Conservation (phyloP, 2,329 filamentous ascomycete genomes). For the Diaporthe ampelina region DNA sequence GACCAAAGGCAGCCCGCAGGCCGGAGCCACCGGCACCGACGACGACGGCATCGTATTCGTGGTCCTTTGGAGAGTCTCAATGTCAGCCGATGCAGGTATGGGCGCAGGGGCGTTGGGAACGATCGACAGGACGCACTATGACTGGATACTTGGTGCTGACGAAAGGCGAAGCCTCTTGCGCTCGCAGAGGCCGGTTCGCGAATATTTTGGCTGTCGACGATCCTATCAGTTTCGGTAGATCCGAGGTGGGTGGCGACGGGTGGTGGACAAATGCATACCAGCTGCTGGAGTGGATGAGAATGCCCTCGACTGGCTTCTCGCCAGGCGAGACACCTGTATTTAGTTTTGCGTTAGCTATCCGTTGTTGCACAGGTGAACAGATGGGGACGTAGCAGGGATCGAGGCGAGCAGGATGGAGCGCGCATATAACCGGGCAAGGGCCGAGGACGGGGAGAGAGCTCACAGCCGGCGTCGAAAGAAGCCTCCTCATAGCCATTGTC, state of each 20-base stretch:
- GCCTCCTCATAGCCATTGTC: conserved; percentile 74
- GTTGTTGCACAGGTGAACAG: conserved; percentile 4
- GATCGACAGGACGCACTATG: conserved; percentile 74
- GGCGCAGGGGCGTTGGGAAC: conserved; percentile 26
- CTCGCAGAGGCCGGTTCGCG: conserved; percentile 86
- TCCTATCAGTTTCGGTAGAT: conserved; percentile 35
- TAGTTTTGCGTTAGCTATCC: conserved; percentile 45
- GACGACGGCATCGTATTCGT: conserved; percentile 98
- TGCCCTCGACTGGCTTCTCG: conserved; percentile 76
- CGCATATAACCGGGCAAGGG: conserved; percentile 21
- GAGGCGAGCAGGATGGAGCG: conserved; percentile 23
- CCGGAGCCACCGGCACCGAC: conserved; percentile 88
- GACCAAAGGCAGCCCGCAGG: conserved; percentile 86
- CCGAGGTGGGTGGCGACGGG: not conserved
- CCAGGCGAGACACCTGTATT: conserved; percentile 72
- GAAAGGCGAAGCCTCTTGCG: conserved; percentile 91
- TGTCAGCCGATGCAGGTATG: conserved; percentile 40
- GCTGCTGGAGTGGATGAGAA: conserved; percentile 91
- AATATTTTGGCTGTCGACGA: conserved; percentile 80
- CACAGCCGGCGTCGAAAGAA: conserved; percentile 69
- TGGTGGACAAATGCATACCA: conserved; percentile 66
- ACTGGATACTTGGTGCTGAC: conserved; percentile 93
- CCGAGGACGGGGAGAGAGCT: conserved; percentile 50
- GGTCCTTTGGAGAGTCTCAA: conserved; percentile 72
- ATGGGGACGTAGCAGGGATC: conserved; percentile 23